Base-by-base conservation (phyloP, 306 rosid genomes). In the Casuarina equisetifolia region DNA sequence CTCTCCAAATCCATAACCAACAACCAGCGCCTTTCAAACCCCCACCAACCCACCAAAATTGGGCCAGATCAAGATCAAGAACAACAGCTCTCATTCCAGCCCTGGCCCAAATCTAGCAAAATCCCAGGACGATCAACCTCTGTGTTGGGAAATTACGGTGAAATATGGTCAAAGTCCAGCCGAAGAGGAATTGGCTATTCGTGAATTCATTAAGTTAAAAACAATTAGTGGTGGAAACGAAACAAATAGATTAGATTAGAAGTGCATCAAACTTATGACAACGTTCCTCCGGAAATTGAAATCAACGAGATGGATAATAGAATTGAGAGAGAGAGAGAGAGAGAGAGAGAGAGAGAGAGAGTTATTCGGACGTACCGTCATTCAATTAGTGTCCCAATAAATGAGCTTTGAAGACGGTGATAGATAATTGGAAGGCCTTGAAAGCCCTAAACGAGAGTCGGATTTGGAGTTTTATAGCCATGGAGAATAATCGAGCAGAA, bases 1-100 rank as follows among this genome's bases (percentile, higher is more conserved):
- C 70, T 85, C 78, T 84, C 89, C 89, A 84, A 90, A 89, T 94
- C 98, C 98, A 91, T 94, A 74, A 61, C 72, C 75, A 76, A 76
- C 75, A 39, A 71, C 75, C 76, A 79, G 50, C 38, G 32, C 45
- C 70, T 32, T 52, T 13, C 43, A 75, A 55, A 75, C 12, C 71
- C 77, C 61, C 74, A 69, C 62, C 52, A 48, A 17, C 53, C 58
- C 70, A 35, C 59, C 64, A 69, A 63, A 82, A 80, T 50, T 81
- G 38, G 78, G 45, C 19, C 17, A 55, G 54, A 76, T 83, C 81
- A 77, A 81, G 78, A 80, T 75, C 67, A 72, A 69, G 61, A 68
- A 53, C 54, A 81, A 77, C 46, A 76, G 39, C 59, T 52, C 78
- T 63, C 79, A 73, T 77, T 58, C 81, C 86, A 70, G 59, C 72